Percentiles rank a stretch among this genome's conserved stretches.
Conservation (phyloP, 495 filamentous ascomycete species). For the Neurospora tetraspora region DNA sequence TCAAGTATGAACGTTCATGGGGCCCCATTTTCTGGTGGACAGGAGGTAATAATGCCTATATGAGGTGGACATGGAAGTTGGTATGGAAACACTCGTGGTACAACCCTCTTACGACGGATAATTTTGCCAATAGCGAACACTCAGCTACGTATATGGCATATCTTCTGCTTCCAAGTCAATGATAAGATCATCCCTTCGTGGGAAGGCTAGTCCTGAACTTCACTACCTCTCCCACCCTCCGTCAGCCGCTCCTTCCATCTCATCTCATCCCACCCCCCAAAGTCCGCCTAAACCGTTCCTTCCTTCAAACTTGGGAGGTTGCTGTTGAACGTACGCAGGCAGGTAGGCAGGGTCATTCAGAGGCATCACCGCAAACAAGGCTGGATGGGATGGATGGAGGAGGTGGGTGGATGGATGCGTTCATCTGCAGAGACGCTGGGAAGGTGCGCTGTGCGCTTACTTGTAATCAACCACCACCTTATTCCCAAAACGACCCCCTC, state of each 20-base stretch:
- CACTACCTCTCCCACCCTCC: neutral
- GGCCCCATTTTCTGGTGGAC: neutral
- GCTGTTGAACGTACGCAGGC: neutral
- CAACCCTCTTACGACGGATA: neutral
- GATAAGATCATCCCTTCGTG: neutral
- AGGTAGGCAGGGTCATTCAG: neutral
- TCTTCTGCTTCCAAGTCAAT: neutral
- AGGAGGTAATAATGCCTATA: neutral
- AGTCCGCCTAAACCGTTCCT: neutral
- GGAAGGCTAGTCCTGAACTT: neutral
- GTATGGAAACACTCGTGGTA: neutral
- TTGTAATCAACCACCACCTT: too few relatives aligned
- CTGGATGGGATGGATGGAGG: neutral
- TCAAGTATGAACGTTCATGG: neutral
- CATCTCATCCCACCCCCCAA: neutral
- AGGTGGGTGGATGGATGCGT: too few relatives aligned
- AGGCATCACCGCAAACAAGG: neutral
- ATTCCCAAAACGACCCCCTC: too few relatives aligned
- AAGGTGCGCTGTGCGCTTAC: too few relatives aligned
- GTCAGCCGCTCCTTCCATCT: neutral
- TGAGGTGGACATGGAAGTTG: neutral
- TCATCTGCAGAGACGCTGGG: neutral
- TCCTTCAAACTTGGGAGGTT: neutral
- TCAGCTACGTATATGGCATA: neutral
- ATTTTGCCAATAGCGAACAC: neutral